Percentiles rank a stretch among this genome's conserved stretches.
These are phyloP conservation scores for Luvunga scandens DNA, from an alignment of 345 rosid species.

Conservation along the genomic window DNA sequence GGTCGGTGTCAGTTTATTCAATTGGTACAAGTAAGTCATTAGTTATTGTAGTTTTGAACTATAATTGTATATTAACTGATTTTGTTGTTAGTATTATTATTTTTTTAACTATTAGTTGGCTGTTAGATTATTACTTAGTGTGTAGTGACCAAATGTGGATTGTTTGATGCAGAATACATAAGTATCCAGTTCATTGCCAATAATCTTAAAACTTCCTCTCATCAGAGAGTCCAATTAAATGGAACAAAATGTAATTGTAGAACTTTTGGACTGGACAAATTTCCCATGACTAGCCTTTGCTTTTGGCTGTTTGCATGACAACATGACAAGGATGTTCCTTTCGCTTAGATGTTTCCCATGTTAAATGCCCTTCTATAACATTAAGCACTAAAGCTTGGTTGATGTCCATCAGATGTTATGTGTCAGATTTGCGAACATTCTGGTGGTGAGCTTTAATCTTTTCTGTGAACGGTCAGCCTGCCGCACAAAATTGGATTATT, in stretches of 20 bases:
- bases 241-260: neutral
- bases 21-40: slow-evolving; percentile 95
- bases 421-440: neutral
- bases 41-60: slow-evolving; percentile 1
- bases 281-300: neutral
- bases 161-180: neutral
- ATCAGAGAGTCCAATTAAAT: neutral
- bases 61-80: neutral
- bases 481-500: neutral
- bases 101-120: neutral
- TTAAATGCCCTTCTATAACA: neutral
- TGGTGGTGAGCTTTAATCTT: neutral
- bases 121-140: neutral
- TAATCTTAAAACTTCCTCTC: neutral
- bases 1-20: slow-evolving; percentile 89
- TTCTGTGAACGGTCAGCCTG: neutral
- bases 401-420: neutral
- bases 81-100: neutral
- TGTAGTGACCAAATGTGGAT: neutral
- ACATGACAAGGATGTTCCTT: neutral
- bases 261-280: neutral
- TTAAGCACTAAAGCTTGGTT: slow-evolving; percentile 2
- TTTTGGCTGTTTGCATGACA: neutral
- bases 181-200: neutral
- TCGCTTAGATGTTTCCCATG: neutral